These are phyloP conservation scores for Geosmithia flava DNA, from an alignment of 2,329 filamentous ascomycete genomes.

Conservation along the genomic window DNA sequence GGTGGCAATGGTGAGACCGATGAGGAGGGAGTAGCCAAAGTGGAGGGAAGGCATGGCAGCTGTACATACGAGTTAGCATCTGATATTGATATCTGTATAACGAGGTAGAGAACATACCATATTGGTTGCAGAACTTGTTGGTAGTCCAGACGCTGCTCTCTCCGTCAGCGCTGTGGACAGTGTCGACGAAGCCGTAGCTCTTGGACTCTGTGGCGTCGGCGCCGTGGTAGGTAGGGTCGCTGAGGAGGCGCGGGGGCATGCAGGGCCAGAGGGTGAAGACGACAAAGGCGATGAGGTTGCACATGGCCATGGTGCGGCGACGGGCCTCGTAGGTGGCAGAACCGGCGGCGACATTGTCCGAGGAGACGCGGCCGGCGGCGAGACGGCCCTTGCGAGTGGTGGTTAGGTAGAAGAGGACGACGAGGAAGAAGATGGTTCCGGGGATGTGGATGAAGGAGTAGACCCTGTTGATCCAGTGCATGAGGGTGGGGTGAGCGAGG, in stretches of 20 bases:
- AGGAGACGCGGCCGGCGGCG: constrained; percentile 11
- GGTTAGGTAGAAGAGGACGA: constrained; percentile 57
- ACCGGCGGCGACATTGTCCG: constrained; percentile 21
- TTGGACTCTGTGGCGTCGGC: constrained; percentile 43
- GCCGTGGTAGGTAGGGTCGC: constrained; percentile 41
- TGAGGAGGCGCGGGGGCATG: constrained; percentile 50
- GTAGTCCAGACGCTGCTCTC: constrained; percentile 42
- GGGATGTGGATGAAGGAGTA: constrained; percentile 74
- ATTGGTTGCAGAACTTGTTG: constrained; percentile 49
- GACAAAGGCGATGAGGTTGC: constrained; percentile 47
- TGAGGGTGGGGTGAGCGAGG: constrained; percentile 34
- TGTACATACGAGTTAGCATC: constrained; percentile 11
- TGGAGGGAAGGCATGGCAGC: constrained; percentile 66
- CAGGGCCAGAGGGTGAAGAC: constrained; percentile 52
- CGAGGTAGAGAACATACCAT: constrained; percentile 33
- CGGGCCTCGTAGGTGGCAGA: constrained; percentile 39
- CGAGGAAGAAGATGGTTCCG: constrained; percentile 56
- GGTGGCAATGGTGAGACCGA: constrained; percentile 56
- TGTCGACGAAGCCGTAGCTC: constrained; percentile 49
- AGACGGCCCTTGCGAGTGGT: constrained; percentile 42
- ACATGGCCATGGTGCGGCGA: constrained; percentile 47
- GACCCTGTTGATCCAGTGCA: constrained; percentile 59
- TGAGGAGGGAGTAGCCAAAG: constrained; percentile 63
- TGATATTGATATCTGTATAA: not conserved
- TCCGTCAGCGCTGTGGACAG: constrained; percentile 34